A percentile compares a stretch with the other conserved stretches of the same genome.
These are phyloP conservation scores for Lachnellula hyalina DNA, from an alignment of 2,329 filamentous ascomycete species.

Conservation along the genomic window DNA sequence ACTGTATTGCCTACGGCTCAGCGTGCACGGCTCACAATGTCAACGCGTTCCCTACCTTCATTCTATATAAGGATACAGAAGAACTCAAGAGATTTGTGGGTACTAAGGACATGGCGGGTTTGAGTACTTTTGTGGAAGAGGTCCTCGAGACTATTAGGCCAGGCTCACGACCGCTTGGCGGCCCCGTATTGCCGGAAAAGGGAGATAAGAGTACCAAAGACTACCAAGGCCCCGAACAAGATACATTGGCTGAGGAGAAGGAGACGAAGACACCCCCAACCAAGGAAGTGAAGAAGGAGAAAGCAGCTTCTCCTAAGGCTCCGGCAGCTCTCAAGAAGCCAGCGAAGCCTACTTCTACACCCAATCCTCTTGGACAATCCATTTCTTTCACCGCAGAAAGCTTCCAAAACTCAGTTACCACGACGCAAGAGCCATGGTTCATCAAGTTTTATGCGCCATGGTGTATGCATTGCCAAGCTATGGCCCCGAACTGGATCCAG, in stretches of 20 bases:
- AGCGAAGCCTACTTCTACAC: slow-evolving; percentile 48
- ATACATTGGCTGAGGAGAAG: slow-evolving; percentile 19
- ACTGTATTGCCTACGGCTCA: slow-evolving; percentile 80
- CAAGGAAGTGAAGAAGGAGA: neutral
- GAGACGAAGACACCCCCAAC: slow-evolving; percentile 16
- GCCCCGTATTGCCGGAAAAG: slow-evolving; percentile 59
- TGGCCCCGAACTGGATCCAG: slow-evolving; percentile 85
- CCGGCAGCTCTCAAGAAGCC: slow-evolving; percentile 37
- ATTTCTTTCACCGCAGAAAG: slow-evolving; percentile 73
- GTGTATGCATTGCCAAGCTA: slow-evolving; percentile 92
- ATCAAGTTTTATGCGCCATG: slow-evolving; percentile 98
- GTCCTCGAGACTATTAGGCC: slow-evolving; percentile 73
- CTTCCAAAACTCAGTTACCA: slow-evolving; percentile 81
- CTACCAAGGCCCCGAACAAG: slow-evolving; percentile 15
- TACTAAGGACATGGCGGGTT: slow-evolving; percentile 56
- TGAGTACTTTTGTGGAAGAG: slow-evolving; percentile 70
- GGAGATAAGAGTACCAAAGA: slow-evolving; percentile 47
- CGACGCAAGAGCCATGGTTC: slow-evolving; percentile 90
- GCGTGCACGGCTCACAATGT: slow-evolving; percentile 67
- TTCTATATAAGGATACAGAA: slow-evolving; percentile 75
- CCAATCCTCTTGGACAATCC: slow-evolving; percentile 73
- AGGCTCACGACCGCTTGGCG: slow-evolving; percentile 62
- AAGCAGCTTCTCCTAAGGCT: slow-evolving; percentile 18
- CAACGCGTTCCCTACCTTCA: slow-evolving; percentile 67
- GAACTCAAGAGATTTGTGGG: slow-evolving; percentile 59